Evolutionary conservation across 169 alveolate genomes (phyloP).

Genomic region (Eimeria sp.): DNA sequence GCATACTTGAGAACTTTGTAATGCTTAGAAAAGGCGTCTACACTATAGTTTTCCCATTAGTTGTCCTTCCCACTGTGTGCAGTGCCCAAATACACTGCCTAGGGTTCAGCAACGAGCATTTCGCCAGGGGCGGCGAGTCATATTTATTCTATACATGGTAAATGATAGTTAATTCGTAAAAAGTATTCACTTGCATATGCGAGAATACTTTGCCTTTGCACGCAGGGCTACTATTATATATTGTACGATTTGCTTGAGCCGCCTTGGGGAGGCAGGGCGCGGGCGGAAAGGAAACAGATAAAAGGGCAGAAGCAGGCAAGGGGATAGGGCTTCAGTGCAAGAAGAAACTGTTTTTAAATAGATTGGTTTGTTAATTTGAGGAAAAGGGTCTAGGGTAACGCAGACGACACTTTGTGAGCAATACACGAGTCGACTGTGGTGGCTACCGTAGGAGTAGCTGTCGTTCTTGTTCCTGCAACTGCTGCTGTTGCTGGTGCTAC

Average conservation of each 20-base stretch:
- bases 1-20: neutral
- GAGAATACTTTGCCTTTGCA: neutral
- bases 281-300: constrained; percentile 5
- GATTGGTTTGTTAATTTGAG: neutral
- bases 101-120: neutral
- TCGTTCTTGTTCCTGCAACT: neutral
- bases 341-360: neutral
- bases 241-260: neutral
- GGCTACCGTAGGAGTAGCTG: constrained; percentile 45
- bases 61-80: neutral
- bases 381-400: neutral
- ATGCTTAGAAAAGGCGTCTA: neutral
- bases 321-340: neutral
- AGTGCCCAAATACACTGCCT: neutral
- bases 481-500: constrained; percentile 46
- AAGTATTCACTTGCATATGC: neutral
- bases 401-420: constrained; percentile 45
- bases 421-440: constrained; percentile 12
- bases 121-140: neutral
- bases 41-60: neutral
- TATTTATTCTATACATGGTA: neutral
- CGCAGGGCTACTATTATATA: neutral
- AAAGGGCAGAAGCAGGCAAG: neutral
- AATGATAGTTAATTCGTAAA: neutral
- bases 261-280: constrained; percentile 12